Conservation (phyloP, 257 asterid genomes). For the Solanum corneliomulleri region DNA sequence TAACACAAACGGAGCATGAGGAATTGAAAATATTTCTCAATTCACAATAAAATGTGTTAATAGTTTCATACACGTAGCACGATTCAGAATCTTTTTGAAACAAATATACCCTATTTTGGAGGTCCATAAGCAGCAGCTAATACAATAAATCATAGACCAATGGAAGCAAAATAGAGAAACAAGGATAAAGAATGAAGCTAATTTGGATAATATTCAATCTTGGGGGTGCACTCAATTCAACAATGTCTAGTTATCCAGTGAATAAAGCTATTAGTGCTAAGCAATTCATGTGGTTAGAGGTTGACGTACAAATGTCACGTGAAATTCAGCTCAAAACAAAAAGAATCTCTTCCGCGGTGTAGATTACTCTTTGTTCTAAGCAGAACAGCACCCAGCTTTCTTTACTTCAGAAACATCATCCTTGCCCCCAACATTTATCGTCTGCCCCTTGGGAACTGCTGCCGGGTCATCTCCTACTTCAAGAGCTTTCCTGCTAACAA, state of each 20-base stretch:
- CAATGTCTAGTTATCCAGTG: not conserved
- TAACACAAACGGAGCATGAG: not conserved
- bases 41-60: not conserved
- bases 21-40: not conserved
- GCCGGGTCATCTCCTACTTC: constrained; percentile 2
- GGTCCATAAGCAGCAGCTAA: not conserved
- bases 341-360: not conserved
- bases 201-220: not conserved
- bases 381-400: constrained; percentile 8
- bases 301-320: not conserved
- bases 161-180: not conserved
- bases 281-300: not conserved
- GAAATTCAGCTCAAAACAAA: not conserved
- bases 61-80: not conserved
- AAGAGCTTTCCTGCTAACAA: constrained; percentile 3
- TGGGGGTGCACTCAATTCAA: not conserved
- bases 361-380: not conserved
- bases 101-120: not conserved
- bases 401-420: constrained; percentile 3
- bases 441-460: not conserved
- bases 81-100: not conserved
- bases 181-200: not conserved
- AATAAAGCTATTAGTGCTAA: not conserved
- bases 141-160: not conserved
- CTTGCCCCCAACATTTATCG: not conserved